Evolutionary conservation across 257 asterid species (phyloP).

Genomic region (Nicotiana tabacum): DNA sequence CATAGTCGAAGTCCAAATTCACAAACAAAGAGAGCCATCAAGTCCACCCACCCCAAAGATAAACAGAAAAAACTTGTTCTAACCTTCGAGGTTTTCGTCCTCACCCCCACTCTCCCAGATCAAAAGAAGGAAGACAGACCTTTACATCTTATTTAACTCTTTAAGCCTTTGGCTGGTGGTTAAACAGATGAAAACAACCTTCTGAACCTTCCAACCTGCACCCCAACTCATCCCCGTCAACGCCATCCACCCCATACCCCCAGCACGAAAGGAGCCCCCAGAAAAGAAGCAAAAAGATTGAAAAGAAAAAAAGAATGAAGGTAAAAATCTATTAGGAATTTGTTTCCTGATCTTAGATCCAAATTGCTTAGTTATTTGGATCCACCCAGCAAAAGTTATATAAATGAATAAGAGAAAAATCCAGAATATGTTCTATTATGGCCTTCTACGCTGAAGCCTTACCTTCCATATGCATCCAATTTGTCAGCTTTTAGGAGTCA

Average conservation of each 20-base stretch:
- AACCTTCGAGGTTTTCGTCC: neutral
- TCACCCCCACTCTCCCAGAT: neutral
- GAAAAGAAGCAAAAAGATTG: no score
- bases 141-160: neutral
- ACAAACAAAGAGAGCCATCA: neutral
- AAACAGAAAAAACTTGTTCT: neutral
- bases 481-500: neutral
- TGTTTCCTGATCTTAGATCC: no score
- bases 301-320: no score
- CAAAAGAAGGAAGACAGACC: neutral
- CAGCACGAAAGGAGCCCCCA: no score
- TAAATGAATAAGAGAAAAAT: no score
- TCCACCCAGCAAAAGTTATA: no score
- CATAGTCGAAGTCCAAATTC: neutral
- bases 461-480: neutral
- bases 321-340: no score
- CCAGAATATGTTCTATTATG: no score
- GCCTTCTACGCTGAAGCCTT: neutral
- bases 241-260: no score
- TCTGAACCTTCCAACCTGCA: no score
- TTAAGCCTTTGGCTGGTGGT: neutral
- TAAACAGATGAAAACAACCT: neutral
- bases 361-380: no score
- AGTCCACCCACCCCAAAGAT: neutral
- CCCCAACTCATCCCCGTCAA: no score